Conservation (phyloP, 2,329 filamentous ascomycete genomes). For the Aspergillus fumigatiaffinis region DNA sequence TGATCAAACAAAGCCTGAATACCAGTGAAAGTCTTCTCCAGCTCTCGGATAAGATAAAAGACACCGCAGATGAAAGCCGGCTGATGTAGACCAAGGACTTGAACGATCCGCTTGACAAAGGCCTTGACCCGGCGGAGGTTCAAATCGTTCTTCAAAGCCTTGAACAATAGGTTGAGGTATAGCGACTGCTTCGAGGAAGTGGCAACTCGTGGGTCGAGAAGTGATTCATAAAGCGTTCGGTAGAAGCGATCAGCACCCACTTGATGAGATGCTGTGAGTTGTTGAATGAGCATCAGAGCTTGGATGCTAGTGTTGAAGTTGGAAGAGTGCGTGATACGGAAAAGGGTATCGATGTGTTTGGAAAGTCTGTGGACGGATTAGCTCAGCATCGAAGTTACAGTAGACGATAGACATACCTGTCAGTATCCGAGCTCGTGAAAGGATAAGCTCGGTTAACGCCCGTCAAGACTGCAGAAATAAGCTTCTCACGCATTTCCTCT, state of each 20-base stretch:
- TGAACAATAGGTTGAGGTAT: slow-evolving; percentile 88
- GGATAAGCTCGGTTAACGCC: slow-evolving; percentile 96
- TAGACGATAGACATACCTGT: slow-evolving; percentile 51
- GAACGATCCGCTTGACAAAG: slow-evolving; percentile 88
- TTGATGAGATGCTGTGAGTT: slow-evolving; percentile 76
- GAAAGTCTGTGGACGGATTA: slow-evolving; percentile 58
- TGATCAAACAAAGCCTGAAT: slow-evolving; percentile 74
- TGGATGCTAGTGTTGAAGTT: slow-evolving; percentile 99
- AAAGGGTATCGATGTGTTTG: slow-evolving; percentile 87
- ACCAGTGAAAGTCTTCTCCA: slow-evolving; percentile 74
- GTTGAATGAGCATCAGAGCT: slow-evolving; percentile 90
- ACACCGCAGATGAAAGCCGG: slow-evolving; percentile 89
- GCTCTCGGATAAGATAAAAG: slow-evolving; percentile 81
- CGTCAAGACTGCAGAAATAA: slow-evolving; percentile 85
- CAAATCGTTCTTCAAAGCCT: slow-evolving; percentile 83
- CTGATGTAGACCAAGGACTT: slow-evolving; percentile 82
- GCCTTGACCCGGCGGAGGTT: slow-evolving; percentile 90
- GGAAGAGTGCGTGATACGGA: slow-evolving; percentile 92
- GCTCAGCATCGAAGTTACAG: slow-evolving; percentile 7
- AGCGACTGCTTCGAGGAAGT: slow-evolving; percentile 92
- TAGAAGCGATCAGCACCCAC: slow-evolving; percentile 88
- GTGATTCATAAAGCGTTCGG: slow-evolving; percentile 88
- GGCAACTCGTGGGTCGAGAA: slow-evolving; percentile 82
- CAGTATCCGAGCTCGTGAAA: slow-evolving; percentile 77
- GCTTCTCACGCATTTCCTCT: slow-evolving; percentile 78